Evolutionary conservation across 2,329 filamentous ascomycete species (phyloP).

Genomic region (Basipetospora sp.): DNA sequence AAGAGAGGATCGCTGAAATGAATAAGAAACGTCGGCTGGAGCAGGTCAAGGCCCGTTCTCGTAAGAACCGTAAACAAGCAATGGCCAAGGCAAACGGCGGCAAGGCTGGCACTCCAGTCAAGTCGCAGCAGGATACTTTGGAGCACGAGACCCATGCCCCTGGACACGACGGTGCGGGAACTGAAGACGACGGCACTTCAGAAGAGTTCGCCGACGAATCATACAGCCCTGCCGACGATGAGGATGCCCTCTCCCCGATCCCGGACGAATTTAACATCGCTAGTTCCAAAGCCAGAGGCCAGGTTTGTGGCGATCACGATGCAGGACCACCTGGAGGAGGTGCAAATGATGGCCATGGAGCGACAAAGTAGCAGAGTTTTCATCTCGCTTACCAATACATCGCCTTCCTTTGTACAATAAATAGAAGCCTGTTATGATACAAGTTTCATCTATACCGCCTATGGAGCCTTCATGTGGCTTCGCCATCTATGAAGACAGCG

Average conservation of each 20-base stretch:
- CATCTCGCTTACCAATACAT: no score
- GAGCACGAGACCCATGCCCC: slow-evolving; percentile 1
- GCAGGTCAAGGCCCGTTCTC: slow-evolving; percentile 84
- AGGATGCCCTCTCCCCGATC: background rate
- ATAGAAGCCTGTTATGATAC: no score
- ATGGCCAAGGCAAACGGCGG: slow-evolving; percentile 22
- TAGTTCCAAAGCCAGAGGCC: no score
- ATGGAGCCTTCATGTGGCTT: no score
- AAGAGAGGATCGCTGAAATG: slow-evolving; percentile 68
- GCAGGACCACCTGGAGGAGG: no score
- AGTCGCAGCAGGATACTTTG: slow-evolving; percentile 1
- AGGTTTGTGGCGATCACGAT: no score
- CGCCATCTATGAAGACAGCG: no score
- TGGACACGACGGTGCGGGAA: slow-evolving; percentile 1
- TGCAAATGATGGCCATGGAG: no score
- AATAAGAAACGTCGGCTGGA: slow-evolving; percentile 74
- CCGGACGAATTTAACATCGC: background rate
- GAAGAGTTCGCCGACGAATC: slow-evolving; percentile 6
- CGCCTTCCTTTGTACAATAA: no score
- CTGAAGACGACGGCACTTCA: slow-evolving; percentile 4
- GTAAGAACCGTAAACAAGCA: slow-evolving; percentile 63
- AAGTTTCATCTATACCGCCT: no score
- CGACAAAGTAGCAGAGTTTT: no score
- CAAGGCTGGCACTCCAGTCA: slow-evolving; percentile 34
- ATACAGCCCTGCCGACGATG: slow-evolving; percentile 3